A percentile compares a stretch with the other conserved stretches of the same genome.
Evolutionary conservation across 2,329 filamentous ascomycete genomes (phyloP).

Genomic region (Apiospora saccharicola): DNA sequence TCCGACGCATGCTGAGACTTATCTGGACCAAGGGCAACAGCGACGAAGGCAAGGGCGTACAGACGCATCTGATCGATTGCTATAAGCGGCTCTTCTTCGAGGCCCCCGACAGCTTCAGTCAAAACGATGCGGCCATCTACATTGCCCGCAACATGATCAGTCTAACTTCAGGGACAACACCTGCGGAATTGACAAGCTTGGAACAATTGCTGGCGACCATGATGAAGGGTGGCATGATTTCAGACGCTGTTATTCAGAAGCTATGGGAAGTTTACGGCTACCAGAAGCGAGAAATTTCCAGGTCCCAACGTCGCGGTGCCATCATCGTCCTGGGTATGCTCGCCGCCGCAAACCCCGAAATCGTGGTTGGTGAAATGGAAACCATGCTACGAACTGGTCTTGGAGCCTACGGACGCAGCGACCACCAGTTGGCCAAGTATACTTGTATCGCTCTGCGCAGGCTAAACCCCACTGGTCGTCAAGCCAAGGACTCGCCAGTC

Average conservation of each 20-base stretch:
- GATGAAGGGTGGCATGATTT: conserved; percentile 92
- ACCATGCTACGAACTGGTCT: conserved; percentile 91
- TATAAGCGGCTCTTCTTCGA: conserved; percentile 97
- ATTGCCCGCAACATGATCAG: conserved; percentile 99
- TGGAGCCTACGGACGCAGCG: conserved; percentile 78
- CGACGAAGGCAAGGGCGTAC: conserved; percentile 97
- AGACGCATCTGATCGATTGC: conserved; percentile 94
- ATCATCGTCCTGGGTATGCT: conserved; percentile 99
- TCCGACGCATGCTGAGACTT: conserved; percentile 91
- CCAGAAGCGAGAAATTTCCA: conserved; percentile 91
- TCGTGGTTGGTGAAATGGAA: conserved; percentile 94
- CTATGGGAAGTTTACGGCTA: conserved; percentile 98
- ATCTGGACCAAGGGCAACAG: conserved; percentile 99
- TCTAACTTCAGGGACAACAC: conserved; percentile 92
- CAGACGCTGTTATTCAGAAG: conserved; percentile 86
- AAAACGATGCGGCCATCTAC: conserved; percentile 93
- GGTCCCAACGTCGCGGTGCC: conserved; percentile 85
- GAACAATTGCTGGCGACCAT: conserved; percentile 96
- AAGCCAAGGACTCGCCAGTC: conserved; percentile 74
- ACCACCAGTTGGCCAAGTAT: conserved; percentile 90
- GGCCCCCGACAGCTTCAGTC: conserved; percentile 84
- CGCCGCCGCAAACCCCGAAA: conserved; percentile 88
- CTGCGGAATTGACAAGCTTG: conserved; percentile 91
- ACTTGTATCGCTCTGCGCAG: conserved; percentile 92
- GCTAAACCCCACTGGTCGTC: conserved; percentile 85